phyloP scores from a whole-genome alignment of 768 basidiomycete species.

The Mycena albidolilacea region DNA sequence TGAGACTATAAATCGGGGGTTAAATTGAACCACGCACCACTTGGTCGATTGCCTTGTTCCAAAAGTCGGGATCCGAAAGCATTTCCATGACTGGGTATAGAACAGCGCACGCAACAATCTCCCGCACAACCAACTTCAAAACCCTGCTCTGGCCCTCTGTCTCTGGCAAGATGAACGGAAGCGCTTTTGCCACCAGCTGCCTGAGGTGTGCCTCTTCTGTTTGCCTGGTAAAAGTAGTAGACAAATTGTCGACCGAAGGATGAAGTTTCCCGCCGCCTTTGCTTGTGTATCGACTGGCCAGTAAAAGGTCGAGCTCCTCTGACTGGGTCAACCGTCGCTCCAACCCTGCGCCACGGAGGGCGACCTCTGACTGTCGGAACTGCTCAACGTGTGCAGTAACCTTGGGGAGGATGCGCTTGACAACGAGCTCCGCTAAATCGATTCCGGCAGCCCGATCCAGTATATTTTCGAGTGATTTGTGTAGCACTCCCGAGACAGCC shows the following conservation, averaged over 20 bases:
- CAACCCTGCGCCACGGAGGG: constrained; percentile 85
- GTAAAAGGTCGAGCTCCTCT: constrained; percentile 88
- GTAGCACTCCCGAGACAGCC: constrained; percentile 83
- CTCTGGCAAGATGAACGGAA: constrained; percentile 83
- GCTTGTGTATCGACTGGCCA: constrained; percentile 86
- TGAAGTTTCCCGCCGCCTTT: constrained; percentile 80
- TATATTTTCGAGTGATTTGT: constrained; percentile 73
- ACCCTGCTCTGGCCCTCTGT: constrained; percentile 80
- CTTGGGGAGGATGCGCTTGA: constrained; percentile 90
- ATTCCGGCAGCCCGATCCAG: constrained; percentile 68
- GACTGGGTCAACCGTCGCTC: constrained; percentile 90
- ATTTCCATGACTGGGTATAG: constrained; percentile 93
- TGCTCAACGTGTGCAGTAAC: constrained; percentile 91
- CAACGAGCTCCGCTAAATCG: constrained; percentile 83
- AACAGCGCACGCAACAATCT: constrained; percentile 87
- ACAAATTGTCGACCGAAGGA: constrained; percentile 89
- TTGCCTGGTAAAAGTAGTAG: constrained; percentile 90
- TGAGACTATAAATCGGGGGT: neutral
- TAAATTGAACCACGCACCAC: constrained; percentile 69
- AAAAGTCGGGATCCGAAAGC: constrained; percentile 96
- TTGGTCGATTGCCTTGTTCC: constrained; percentile 94
- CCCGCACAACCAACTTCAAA: constrained; percentile 81
- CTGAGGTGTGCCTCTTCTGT: constrained; percentile 91
- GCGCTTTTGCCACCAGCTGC: constrained; percentile 75
- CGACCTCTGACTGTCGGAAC: constrained; percentile 91